A percentile compares a stretch with the other conserved stretches of the same genome.
Evolutionary conservation across 495 filamentous ascomycete species (phyloP).

Genomic region (Aspergillus carlsbadensis): DNA sequence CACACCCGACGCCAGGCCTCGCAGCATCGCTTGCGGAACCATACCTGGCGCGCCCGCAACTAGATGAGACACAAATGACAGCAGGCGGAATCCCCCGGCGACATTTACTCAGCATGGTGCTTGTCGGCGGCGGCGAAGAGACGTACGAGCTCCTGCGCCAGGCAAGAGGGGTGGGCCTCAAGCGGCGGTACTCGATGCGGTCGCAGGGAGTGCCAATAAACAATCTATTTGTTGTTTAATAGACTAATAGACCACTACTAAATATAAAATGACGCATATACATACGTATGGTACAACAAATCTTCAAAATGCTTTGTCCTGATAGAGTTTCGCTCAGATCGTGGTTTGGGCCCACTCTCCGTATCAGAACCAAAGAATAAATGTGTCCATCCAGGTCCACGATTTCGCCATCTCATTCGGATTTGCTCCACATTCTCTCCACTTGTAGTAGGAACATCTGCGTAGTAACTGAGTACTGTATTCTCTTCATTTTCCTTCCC

Average conservation of each 20-base stretch:
- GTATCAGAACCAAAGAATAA: too few species aligned
- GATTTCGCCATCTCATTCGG: too few species aligned
- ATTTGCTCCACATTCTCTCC: too few species aligned
- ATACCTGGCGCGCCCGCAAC: conserved; percentile 63
- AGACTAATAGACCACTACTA: conserved; percentile 1
- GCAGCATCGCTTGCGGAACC: conserved; percentile 43
- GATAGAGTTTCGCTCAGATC: neutral
- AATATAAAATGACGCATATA: neutral
- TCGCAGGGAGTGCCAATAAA: conserved; percentile 77
- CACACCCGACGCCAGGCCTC: conserved; percentile 15
- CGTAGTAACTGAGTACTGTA: neutral
- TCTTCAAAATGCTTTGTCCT: neutral
- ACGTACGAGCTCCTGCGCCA: conserved; percentile 61
- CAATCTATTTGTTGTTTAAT: conserved; percentile 73
- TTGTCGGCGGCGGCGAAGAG: conserved; percentile 75
- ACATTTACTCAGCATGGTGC: conserved; percentile 75
- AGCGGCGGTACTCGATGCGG: conserved; percentile 74
- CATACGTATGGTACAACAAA: neutral
- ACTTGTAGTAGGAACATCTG: neutral
- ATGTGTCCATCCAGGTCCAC: too few species aligned
- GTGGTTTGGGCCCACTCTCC: too few species aligned
- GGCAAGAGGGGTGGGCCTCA: conserved; percentile 65
- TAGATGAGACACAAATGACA: conserved; percentile 74
- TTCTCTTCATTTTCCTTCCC: too few species aligned
- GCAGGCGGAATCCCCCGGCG: conserved; percentile 69